Base-by-base conservation (phyloP, 2,329 filamentous ascomycete species). In the Trichoderma polysporum region DNA sequence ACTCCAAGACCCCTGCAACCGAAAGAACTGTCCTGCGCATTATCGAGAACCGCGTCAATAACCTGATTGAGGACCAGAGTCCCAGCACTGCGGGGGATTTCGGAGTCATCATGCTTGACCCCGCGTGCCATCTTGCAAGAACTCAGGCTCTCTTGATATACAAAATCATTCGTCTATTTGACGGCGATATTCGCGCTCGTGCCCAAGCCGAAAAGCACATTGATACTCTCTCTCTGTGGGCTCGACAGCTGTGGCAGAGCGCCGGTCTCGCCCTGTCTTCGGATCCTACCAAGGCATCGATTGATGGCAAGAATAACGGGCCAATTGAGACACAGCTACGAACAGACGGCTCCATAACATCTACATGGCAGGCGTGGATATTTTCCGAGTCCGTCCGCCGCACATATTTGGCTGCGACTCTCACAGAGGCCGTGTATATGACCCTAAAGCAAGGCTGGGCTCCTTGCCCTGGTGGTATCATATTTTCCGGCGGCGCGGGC, bases 221-320 rank as follows among this genome's bases (percentile, higher is more conserved):
- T n/a, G 61, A 64, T 19, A 64, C 61, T 5, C 61, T 64, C 19
- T 27, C 50, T 9, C 50, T 56, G 0, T 64, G 61, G 61, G 61
- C 61, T 47, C 61, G 50, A 56, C 61, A 64, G 50, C n/a, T 64
- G 5, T 64, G 61, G 61, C 61, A 47, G 19, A 64, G 61, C 27
- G 61, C 61, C 50, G 31, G 39, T 10, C 50, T 64, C 15, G 37
- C 37, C 9, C 37, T 56, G 6, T 25, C 61, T 7, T 35, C 50
- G 1, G 41, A 47, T 2, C 39, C 35, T 13, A 13, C 7, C 13
- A 47, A 64, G 1, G 37, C 52, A 4, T 15, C 49, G 12, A n/a
- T 54, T 2, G 25, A 31, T 8, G n/a, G 15, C 19, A 25, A 13
- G 12, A 45, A 35, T 7, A n/a, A 27, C 13, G 39, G 47, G 0